Evolutionary conservation across 1,284 basidiomycete species (phyloP).

Genomic region (Sporisorium iseilematis-ciliati): DNA sequence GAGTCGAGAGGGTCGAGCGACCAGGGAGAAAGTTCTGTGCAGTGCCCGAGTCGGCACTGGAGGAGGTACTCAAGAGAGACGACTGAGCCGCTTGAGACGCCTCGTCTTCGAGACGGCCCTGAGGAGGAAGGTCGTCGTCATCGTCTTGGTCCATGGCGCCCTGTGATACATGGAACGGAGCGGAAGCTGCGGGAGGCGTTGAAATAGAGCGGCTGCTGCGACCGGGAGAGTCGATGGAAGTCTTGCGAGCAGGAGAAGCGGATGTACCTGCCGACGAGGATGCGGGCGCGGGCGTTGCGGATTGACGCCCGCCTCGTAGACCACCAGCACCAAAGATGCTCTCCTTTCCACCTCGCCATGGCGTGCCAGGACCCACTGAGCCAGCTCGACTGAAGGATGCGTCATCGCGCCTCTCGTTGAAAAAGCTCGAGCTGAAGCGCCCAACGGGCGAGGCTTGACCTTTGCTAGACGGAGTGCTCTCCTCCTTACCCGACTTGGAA

Average conservation of each 20-base stretch:
- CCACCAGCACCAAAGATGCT: constrained; percentile 62
- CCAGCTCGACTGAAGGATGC: constrained; percentile 34
- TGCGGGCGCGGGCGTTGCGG: constrained; percentile 37
- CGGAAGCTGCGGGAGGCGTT: constrained; percentile 39
- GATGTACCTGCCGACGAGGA: constrained; percentile 14
- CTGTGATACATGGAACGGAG: constrained; percentile 22
- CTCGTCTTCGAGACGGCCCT: constrained; percentile 49
- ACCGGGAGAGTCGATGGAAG: constrained; percentile 32
- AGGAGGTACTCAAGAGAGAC: constrained; percentile 20
- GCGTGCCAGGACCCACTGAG: constrained; percentile 36
- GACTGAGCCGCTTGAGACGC: constrained; percentile 26
- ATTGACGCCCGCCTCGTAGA: constrained; percentile 53
- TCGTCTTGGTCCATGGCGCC: constrained; percentile 47
- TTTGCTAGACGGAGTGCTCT: constrained; percentile 33
- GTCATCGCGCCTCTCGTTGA: constrained; percentile 50
- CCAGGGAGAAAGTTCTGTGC: constrained; percentile 19
- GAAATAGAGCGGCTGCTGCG: constrained; percentile 40
- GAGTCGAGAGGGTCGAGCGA: constrained; percentile 17
- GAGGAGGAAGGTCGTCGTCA: constrained; percentile 50
- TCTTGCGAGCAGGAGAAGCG: constrained; percentile 36
- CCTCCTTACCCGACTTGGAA: constrained; percentile 50
- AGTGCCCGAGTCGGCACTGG: constrained; percentile 11
- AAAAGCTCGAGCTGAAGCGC: constrained; percentile 61
- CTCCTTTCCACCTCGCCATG: constrained; percentile 47
- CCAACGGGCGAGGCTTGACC: constrained; percentile 47